These are phyloP conservation scores for Potentilla sterilis DNA, from an alignment of 306 rosid species.

Conservation along the genomic window DNA sequence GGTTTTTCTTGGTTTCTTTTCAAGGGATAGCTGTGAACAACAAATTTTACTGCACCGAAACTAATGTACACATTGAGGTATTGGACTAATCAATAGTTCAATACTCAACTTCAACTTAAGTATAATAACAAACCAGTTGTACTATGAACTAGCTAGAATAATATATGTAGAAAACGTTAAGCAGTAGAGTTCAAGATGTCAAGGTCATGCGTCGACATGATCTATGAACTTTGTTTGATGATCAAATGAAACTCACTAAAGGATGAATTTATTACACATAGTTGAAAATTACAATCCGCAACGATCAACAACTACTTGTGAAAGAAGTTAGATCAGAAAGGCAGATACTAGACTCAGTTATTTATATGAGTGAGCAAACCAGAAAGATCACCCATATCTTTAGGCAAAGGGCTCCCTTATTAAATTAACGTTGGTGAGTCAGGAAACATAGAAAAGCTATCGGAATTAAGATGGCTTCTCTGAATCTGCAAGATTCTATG, in stretches of 20 bases:
- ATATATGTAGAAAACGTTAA: not conserved
- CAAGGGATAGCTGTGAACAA: too few relatives aligned
- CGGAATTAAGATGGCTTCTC: not conserved
- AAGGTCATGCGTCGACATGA: too few relatives aligned
- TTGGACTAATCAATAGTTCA: too few relatives aligned
- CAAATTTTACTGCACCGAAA: too few relatives aligned
- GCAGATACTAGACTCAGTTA: too few relatives aligned
- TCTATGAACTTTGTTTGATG: too few relatives aligned
- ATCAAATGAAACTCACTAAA: too few relatives aligned
- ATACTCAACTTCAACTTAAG: not conserved
- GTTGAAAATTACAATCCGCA: not conserved
- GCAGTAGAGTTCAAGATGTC: too few relatives aligned
- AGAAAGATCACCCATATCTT: not conserved
- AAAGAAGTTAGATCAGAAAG: not conserved
- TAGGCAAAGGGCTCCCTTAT: not conserved
- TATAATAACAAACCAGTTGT: not conserved
- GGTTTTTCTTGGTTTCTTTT: too few relatives aligned
- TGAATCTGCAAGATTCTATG: not conserved
- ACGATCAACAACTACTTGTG: not conserved
- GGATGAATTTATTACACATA: not conserved
- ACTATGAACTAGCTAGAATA: not conserved
- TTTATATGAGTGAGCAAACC: not conserved
- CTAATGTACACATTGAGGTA: too few relatives aligned
- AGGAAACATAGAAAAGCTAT: not conserved
- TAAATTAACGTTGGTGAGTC: not conserved